These are phyloP conservation scores for Proliferodiscus dingleyae DNA, from an alignment of 2,329 filamentous ascomycete genomes.

Conservation along the genomic window DNA sequence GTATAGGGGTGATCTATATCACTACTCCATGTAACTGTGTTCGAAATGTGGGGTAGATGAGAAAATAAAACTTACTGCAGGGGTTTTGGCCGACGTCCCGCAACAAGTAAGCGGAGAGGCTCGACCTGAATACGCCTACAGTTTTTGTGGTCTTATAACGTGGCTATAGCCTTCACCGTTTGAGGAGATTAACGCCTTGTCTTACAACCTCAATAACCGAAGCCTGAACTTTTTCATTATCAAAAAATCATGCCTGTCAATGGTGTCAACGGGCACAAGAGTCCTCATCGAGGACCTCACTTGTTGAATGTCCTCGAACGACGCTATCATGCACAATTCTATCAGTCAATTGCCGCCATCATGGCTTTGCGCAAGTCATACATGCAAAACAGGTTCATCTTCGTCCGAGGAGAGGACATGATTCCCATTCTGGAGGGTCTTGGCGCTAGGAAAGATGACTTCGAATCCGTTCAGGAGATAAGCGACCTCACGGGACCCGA, in stretches of 20 bases:
- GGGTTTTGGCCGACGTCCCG: too few relatives aligned
- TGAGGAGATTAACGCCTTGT: too few relatives aligned
- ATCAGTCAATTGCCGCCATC: not conserved
- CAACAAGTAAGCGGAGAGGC: too few relatives aligned
- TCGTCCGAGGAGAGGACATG: not conserved
- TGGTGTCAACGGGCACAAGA: not conserved
- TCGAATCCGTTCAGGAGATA: not conserved
- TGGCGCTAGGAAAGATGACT: not conserved
- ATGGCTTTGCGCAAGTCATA: not conserved
- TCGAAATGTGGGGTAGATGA: too few relatives aligned
- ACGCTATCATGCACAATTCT: not conserved
- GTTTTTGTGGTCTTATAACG: too few relatives aligned
- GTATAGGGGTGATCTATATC: too few relatives aligned
- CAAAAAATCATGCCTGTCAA: not conserved
- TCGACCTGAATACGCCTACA: too few relatives aligned
- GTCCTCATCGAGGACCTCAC: not conserved
- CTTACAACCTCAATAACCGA: too few relatives aligned
- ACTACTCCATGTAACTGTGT: too few relatives aligned
- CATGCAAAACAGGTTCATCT: not conserved
- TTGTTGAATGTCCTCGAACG: not conserved
- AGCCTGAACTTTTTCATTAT: not conserved
- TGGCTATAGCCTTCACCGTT: too few relatives aligned
- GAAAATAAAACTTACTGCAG: too few relatives aligned
- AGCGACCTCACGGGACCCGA: not conserved
- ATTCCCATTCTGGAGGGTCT: not conserved